Conservation (phyloP, 2,329 filamentous ascomycete species). For the Escovopsis sp. region DNA sequence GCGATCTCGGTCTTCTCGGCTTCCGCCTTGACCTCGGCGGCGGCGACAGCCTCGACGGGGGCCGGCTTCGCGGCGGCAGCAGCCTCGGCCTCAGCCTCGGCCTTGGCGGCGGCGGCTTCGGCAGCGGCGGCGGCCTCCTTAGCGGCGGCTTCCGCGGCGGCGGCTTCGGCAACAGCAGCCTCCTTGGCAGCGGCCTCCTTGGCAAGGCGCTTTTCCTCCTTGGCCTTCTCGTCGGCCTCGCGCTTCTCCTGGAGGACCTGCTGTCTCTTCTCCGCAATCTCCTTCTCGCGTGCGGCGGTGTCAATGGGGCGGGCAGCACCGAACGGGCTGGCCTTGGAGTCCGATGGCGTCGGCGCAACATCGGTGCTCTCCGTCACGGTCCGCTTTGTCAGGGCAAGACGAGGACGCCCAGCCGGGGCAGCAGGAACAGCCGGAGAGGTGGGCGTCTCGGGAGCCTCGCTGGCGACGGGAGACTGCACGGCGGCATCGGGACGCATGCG, state of each 20-base stretch:
- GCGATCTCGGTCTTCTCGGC: slow-evolving; percentile 17
- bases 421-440: slow-evolving; percentile 53
- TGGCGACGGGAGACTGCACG: slow-evolving; percentile 48
- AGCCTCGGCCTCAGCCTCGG: slow-evolving; percentile 22
- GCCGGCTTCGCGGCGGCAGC: slow-evolving; percentile 14
- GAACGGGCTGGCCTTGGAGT: slow-evolving; percentile 83
- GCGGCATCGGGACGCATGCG: slow-evolving; percentile 75
- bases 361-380: slow-evolving; percentile 64
- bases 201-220: slow-evolving; percentile 53
- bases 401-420: slow-evolving; percentile 51
- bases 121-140: slow-evolving; percentile 27
- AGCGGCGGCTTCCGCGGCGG: slow-evolving; percentile 18
- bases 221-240: slow-evolving; percentile 73
- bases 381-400: slow-evolving; percentile 77
- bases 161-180: slow-evolving; percentile 24
- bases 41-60: slow-evolving; percentile 16
- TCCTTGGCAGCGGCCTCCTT: slow-evolving; percentile 42
- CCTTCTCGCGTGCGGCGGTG: slow-evolving; percentile 73
- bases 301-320: slow-evolving; percentile 89
- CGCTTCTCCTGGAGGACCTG: slow-evolving; percentile 65
- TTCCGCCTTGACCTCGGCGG: slow-evolving; percentile 13
- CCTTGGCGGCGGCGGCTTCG: slow-evolving; percentile 27
- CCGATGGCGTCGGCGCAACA: slow-evolving; percentile 31
- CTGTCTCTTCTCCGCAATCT: slow-evolving; percentile 78
- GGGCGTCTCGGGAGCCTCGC: slow-evolving; percentile 55